Base-by-base conservation (phyloP, 768 basidiomycete species). In the Dioszegia crocea region DNA sequence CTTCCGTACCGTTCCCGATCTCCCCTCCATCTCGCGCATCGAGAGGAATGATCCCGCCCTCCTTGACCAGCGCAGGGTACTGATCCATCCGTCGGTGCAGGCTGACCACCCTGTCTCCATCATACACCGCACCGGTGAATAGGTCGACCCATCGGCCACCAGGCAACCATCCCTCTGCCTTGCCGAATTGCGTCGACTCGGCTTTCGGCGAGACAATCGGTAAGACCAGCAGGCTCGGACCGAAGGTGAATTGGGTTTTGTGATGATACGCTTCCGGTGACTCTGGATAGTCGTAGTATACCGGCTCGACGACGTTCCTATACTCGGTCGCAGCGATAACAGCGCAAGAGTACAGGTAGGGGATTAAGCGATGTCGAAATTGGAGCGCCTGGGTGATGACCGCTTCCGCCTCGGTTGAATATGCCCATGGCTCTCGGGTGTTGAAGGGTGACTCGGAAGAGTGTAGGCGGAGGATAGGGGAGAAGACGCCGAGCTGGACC, bases 401-500 rank as follows among this genome's bases (percentile, higher is more conserved):
- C 29, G 21, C 26, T 27, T 44, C 36, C n/a, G 56, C 30, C 33
- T 65, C 64, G 10, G 23, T 27, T 45, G 33, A 38, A 30, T 54
- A 60, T 24, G 26, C 43, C 64, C 63, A 67, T 3, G 66, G 66
- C 39, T 67, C 66, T 8, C 63, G 61, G 10, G 66, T 65, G 48
- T 65, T 62, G 56, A 65, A 67, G 9, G 51, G 51, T 47, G 51
- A 62, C 21, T 43, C 26, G 31, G 60, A 61, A 16, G 57, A 65
- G 50, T 67, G 66, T 3, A 67, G 57, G 4, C 66, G 43, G 36
- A 67, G 53, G 24, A 67, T 61, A n/a, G 66, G 66, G 11, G 63
- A 64, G 53, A 59, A 67, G 21, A 64, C 51, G 3, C 66, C 66
- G 19, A 67, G 49, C 31, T 67, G 63, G 2, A 49, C 51, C 66